Percentiles rank a stretch among this genome's conserved stretches.
Evolutionary conservation across 345 rosid genomes (phyloP).

Genomic region (Gossypium australe): DNA sequence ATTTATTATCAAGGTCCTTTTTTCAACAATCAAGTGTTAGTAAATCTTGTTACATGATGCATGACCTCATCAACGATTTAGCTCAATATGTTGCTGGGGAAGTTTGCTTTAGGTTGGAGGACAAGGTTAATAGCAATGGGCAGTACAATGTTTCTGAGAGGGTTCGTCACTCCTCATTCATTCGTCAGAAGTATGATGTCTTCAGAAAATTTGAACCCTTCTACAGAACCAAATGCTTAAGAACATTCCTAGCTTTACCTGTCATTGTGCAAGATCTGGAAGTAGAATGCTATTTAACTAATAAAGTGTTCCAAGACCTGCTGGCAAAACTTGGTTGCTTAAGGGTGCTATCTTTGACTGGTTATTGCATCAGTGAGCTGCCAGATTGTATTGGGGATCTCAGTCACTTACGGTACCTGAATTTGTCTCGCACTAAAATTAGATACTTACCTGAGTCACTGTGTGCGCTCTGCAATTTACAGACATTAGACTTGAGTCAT

Average conservation of each 20-base stretch:
- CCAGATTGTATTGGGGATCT: constrained; percentile 18
- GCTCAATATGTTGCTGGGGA: constrained; percentile 14
- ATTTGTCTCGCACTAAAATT: constrained; percentile 17
- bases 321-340: constrained; percentile 10
- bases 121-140: not conserved
- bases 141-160: not conserved
- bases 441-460: constrained; percentile 20
- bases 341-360: constrained; percentile 13
- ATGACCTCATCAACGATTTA: constrained; percentile 5
- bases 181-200: constrained; percentile 5
- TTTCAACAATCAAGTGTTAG: constrained; percentile 6
- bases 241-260: constrained; percentile 15
- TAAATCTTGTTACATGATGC: not conserved
- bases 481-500: constrained; percentile 2
- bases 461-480: constrained; percentile 10
- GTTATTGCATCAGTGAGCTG: constrained; percentile 9
- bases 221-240: not conserved
- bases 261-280: not conserved
- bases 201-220: not conserved
- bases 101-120: constrained; percentile 7
- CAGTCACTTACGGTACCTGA: constrained; percentile 19
- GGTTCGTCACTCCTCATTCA: constrained; percentile 16
- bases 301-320: not conserved
- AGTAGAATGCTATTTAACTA: not conserved
- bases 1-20: constrained; percentile 8